Evolutionary conservation across 768 basidiomycete genomes (phyloP), one percentile per base, ranked within the genome.

Genomic region (Rhodosporidiobolus sp.): DNA sequence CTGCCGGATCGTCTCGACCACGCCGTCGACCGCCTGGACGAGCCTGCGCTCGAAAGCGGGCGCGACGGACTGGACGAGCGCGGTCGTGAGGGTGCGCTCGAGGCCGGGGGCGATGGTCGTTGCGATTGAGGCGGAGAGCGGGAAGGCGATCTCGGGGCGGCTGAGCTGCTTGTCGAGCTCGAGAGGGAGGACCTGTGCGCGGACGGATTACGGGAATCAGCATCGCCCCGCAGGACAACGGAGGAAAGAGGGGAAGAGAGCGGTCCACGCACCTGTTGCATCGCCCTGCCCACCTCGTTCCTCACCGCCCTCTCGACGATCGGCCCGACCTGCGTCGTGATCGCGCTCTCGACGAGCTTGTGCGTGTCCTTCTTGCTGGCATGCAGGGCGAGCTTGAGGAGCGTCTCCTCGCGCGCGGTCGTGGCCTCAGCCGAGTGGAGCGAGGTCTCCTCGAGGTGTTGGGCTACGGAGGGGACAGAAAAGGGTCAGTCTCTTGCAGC

Each of bases 351-450:
- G 55, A 94, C 92, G 59, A 92, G 90, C 20, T 90, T 86, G 17
- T 90, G 91, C 19, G 91, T 93, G 76, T 92, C 92, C 82, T 89
- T 88, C 16, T 89, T 92, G 62, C 93, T 84, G 1, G 81, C 92
- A 90, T 86, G 90, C 32, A 91, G 92, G 76, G 93, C 92, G 65
- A 93, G 83, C 82, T 92, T 92, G 78, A 93, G 83, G 72, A 93
- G 90, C 81, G 90, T 91, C 82, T 94, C 92, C 81, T 94, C 91
- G 22, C 91, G 87, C 50, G 87, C 84, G 72, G 91, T 90, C 78
- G 92, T 91, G 73, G 89, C 89, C 17, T 87, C 85, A 78, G 91
- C 90, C 74, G 92, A 90, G 69, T 87, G 86, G 34, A 84, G 85
- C 72, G 90, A 88, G 61, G 87, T 87, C 55, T 92, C 91, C 78